A percentile compares a stretch with the other conserved stretches of the same genome.
phyloP scores from a whole-genome alignment of 371 early-diverging fungal species.

The Apophysomyces ossiformis region DNA sequence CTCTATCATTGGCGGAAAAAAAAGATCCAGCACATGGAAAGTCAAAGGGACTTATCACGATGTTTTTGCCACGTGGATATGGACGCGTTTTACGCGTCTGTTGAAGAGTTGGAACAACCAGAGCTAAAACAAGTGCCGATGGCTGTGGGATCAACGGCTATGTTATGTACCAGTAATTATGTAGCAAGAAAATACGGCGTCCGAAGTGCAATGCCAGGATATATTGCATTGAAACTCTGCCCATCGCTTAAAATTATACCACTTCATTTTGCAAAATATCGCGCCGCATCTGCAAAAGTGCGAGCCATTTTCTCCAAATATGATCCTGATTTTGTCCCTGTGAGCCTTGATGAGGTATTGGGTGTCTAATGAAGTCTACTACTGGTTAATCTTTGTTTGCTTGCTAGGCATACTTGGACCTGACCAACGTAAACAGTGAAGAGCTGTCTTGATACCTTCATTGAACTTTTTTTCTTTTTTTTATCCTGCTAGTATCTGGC shows the following conservation, averaged over 20 bases:
- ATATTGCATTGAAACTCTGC: constrained; percentile 66
- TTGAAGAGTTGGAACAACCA: constrained; percentile 72
- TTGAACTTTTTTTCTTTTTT: not conserved
- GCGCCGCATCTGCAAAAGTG: constrained; percentile 48
- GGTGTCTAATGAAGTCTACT: not conserved
- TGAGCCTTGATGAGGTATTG: constrained; percentile 66
- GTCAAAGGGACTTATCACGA: constrained; percentile 47
- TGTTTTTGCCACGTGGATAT: constrained; percentile 72
- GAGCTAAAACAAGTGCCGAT: constrained; percentile 61
- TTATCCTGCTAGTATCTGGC: constrained; percentile 33
- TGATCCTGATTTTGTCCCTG: constrained; percentile 61
- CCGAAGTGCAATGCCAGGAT: constrained; percentile 74
- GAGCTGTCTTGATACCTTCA: not conserved
- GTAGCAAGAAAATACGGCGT: constrained; percentile 68
- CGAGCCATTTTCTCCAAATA: constrained; percentile 54
- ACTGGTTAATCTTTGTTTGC: constrained; percentile 1
- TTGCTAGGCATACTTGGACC: constrained; percentile 60
- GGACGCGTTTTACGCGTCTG: constrained; percentile 77
- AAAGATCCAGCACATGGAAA: constrained; percentile 46
- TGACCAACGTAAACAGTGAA: constrained; percentile 51
- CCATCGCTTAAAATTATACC: constrained; percentile 63
- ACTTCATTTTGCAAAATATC: constrained; percentile 62
- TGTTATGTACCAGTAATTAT: constrained; percentile 77
- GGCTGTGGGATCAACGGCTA: constrained; percentile 70
- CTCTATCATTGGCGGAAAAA: not conserved